phyloP scores from a whole-genome alignment of 1,284 basidiomycete species.

The Cutaneotrichosporon cavernicola region DNA sequence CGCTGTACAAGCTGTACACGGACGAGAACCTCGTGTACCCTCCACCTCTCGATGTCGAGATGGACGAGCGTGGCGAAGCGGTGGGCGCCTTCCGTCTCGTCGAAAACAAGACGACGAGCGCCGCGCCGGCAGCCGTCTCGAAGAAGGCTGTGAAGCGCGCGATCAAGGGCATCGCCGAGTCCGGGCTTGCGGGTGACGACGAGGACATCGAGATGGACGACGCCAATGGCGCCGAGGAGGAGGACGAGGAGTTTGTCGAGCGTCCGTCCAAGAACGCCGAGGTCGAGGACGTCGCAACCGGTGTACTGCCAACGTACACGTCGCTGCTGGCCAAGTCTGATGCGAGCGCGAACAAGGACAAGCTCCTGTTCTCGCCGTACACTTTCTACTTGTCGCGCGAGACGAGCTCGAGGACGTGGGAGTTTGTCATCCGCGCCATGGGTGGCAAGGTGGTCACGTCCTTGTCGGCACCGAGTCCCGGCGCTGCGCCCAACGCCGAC shows the following conservation, averaged over 20 bases:
- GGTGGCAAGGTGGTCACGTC: slow-evolving; percentile 82
- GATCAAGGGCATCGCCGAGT: slow-evolving; percentile 55
- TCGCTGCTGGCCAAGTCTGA: slow-evolving; percentile 60
- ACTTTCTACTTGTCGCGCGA: slow-evolving; percentile 95
- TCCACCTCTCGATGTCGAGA: slow-evolving; percentile 78
- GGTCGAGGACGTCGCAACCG: slow-evolving; percentile 55
- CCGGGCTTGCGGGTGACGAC: slow-evolving; percentile 32
- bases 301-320: slow-evolving; percentile 73
- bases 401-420: slow-evolving; percentile 86
- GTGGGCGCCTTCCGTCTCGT: slow-evolving; percentile 86
- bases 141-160: slow-evolving; percentile 56
- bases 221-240: slow-evolving; percentile 54
- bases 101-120: slow-evolving; percentile 55
- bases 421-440: slow-evolving; percentile 89
- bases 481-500: slow-evolving; percentile 58
- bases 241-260: slow-evolving; percentile 55
- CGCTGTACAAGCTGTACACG: slow-evolving; percentile 97
- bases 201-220: slow-evolving; percentile 49
- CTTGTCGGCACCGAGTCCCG: slow-evolving; percentile 69
- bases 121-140: slow-evolving; percentile 39
- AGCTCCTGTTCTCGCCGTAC: slow-evolving; percentile 75
- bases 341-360: slow-evolving; percentile 56
- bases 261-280: slow-evolving; percentile 62
- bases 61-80: slow-evolving; percentile 84
- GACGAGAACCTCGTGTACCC: slow-evolving; percentile 92